Base-by-base conservation (phyloP, 768 basidiomycete genomes). In the Ramaria sp. region DNA sequence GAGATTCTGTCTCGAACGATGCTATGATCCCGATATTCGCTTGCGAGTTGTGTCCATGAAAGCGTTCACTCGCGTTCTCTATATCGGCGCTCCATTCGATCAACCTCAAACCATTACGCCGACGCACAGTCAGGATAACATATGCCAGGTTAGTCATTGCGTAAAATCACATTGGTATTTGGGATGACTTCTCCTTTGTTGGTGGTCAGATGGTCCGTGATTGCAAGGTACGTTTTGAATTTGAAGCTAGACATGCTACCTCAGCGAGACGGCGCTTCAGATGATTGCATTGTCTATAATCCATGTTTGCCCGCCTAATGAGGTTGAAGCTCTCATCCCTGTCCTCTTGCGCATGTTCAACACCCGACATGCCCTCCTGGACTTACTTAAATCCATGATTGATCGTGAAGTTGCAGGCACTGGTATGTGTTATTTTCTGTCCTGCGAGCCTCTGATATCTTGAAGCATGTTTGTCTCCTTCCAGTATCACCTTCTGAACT, bases 271-370 rank as follows among this genome's bases (percentile, higher is more conserved):
- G 15, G 17, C 7, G 51, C 11, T 11, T 87, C 79, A 89, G 77
- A 76, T 81, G 1, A 74, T 93, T 20, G 24, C 47, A 1, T 69
- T 93, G 64, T 88, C 91, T 2, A 86, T 95, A 41, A 90, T 89
- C 65, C 90, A 95, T 65, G 82, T 85, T 7, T 93, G 91, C 63
- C 88, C 91, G 4, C 73, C 83, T 11, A 66, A 66, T 10, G 90
- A 95, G 63, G 83, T 88, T 3, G 91, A 93, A 57, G 47, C 67
- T 38, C 56, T 95, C 72, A 84, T 90, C 48, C 83, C 85, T 3
- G 84, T 95, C 20, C 71, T 97, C 46, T 77, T 96, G 63, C 89
- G 92, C 60, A 71, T 91, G 30, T 93, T 93, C 66, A 86, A 95
- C 67, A 84, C 85, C 6, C 80, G 85, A 10, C 73, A 82, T 7